phyloP scores from a whole-genome alignment of 371 early-diverging fungal species.

The Mucor saturninus region DNA sequence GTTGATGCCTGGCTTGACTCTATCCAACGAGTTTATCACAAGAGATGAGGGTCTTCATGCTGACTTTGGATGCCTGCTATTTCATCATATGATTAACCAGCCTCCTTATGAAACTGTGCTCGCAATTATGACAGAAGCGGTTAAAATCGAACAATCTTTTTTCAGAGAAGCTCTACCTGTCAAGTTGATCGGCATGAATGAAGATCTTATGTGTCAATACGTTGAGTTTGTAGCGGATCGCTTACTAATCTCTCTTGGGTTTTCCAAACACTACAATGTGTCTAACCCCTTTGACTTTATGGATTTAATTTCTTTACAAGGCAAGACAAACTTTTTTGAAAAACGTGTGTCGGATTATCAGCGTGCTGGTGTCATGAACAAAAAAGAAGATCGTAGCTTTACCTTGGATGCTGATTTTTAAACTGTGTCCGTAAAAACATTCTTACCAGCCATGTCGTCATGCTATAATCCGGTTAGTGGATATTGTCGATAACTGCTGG shows the following conservation, averaged over 20 bases:
- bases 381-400: constrained; percentile 66
- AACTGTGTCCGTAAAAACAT: not conserved
- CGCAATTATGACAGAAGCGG: constrained; percentile 93
- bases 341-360: constrained; percentile 99
- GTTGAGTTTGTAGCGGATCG: constrained; percentile 99
- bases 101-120: constrained; percentile 73
- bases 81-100: constrained; percentile 84
- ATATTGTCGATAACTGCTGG: no score
- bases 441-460: no score
- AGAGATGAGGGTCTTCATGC: constrained; percentile 99
- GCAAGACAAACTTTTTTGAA: constrained; percentile 99
- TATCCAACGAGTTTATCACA: constrained; percentile 99
- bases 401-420: constrained; percentile 78
- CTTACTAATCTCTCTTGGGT: constrained; percentile 91
- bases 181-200: constrained; percentile 99
- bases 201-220: constrained; percentile 95
- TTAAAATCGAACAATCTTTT: constrained; percentile 95
- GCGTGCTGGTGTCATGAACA: constrained; percentile 93
- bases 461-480: no score
- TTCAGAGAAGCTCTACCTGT: constrained; percentile 96
- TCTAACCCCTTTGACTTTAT: constrained; percentile 99
- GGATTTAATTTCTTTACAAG: constrained; percentile 99
- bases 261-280: constrained; percentile 86
- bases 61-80: constrained; percentile 98
- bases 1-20: constrained; percentile 99